Evolutionary conservation across 129 eudicot genomes (phyloP), one percentile per base, ranked within the genome.

Genomic region (Calendula officinalis): DNA sequence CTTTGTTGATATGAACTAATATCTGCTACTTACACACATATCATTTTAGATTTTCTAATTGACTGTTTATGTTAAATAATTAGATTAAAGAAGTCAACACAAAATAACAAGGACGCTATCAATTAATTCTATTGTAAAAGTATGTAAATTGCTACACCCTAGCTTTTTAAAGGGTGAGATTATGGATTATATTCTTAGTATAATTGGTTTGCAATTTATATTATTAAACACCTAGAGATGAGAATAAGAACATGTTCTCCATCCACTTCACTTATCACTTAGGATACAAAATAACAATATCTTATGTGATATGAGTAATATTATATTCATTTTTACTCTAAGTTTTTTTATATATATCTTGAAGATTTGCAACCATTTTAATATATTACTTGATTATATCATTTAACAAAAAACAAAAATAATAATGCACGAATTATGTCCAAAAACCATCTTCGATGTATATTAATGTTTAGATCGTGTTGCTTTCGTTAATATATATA

Each of bases 171-270:
- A 48, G 57, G n/a, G 3, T 38, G 45, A 22, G 41, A 38, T 50
- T 60, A 13, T 42, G 57, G 75, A 49, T 70, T 49, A 70, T 60
- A 49, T 60, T 70, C 68, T 30, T 38, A 42, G 32, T 38, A 36
- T 70, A 30, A 60, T 60, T 48, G 16, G 52, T 52, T 60, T 50
- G 13, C 7, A 37, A 10, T 60, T 39, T 5, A 47, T 48, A 7
- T 35, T 12, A 48, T 60, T 36, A 6, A 60, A 37, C 40, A 30
- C 58, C 50, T 48, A 32, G 47, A 40, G 34, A 36, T 17, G 49
- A 59, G 32, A 48, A 60, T 30, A 38, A 60, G 54, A 60, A 53
- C 22, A 47, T 41, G 75, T 60, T 70, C 62, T 49, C 38, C 48
- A 13, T 60, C 68, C 62, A 60, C 68, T 38, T 49, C 52, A 38